Evolutionary conservation across 2,329 filamentous ascomycete genomes (phyloP), one percentile per base, ranked within the genome.

Genomic region (Colletotrichum sp.): DNA sequence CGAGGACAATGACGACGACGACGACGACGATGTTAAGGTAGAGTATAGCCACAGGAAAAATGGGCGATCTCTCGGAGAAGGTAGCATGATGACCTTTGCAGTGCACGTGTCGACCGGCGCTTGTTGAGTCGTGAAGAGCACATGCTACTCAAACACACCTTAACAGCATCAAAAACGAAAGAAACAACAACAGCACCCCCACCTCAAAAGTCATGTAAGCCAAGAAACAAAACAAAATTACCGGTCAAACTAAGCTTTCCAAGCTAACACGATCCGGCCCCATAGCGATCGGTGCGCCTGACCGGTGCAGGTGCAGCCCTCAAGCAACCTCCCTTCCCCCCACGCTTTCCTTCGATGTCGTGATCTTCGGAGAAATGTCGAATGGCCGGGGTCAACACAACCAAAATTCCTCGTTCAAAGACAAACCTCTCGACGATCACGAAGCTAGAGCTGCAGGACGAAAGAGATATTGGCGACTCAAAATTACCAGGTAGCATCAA

Each of bases 331-430:
- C 48, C 32, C 32, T n/a, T 22, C 69, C 60, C 71, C 71, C 71
- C 66, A 71, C 71, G 75, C 67, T 44, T 59, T 44, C 70, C 63
- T 24, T 12, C 39, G 52, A 75, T 75, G 72, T 69, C 75, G 75
- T 72, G 67, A 72, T 75, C 71, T 68, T 71, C 67, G 75, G 68
- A 48, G 22, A 34, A 52, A 77, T 77, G 72, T 71, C 75, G 75
- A 72, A 77, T 77, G 30, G n/a, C 39, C 67, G 44, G 73, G 69
- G 63, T 68, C 52, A 16, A 63, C 36, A 22, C 34, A 8, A 66
- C 44, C 62, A 10, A 28, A 39, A 26, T 28, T 30, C 48, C 48
- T 48, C 44, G 39, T 64, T 59, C 67, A 66, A 62, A 64, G 57
- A 36, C 60, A 65, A 26, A 59, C 9, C 39, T 44, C 30, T 18